A percentile compares a stretch with the other conserved stretches of the same genome.
phyloP scores from a whole-genome alignment of 2,329 filamentous ascomycete species.

The Pseudogymnoascus sp. region DNA sequence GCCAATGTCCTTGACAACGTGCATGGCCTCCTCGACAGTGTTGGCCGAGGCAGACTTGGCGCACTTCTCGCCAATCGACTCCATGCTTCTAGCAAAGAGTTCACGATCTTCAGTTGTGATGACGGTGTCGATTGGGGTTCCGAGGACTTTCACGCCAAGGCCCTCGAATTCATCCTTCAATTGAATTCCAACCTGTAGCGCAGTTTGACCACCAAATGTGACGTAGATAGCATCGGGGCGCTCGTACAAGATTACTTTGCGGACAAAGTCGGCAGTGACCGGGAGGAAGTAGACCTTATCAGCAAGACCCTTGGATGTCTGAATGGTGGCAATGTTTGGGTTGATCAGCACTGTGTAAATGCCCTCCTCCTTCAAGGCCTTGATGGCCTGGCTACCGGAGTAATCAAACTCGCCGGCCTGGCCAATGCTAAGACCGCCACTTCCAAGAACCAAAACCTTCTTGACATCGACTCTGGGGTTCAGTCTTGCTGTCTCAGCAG shows the following conservation, averaged over 20 bases:
- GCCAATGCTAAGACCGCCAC: conserved; percentile 91
- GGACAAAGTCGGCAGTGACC: conserved; percentile 92
- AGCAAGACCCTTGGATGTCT: conserved; percentile 93
- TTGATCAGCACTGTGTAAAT: conserved; percentile 99
- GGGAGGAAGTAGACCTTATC: conserved; percentile 99
- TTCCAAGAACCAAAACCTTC: conserved; percentile 91
- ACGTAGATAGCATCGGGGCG: conserved; percentile 94
- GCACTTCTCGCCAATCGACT: conserved; percentile 95
- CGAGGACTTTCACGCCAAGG: conserved; percentile 87
- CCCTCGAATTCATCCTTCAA: conserved; percentile 94
- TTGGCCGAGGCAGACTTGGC: conserved; percentile 93
- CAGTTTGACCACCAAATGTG: conserved; percentile 96
- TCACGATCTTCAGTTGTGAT: conserved; percentile 98
- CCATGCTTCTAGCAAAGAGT: conserved; percentile 95
- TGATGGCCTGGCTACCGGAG: conserved; percentile 96
- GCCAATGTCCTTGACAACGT: conserved; percentile 82
- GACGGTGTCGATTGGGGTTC: conserved; percentile 95
- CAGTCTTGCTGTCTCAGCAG: conserved; percentile 67
- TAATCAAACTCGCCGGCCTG: conserved; percentile 99
- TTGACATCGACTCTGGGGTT: conserved; percentile 78
- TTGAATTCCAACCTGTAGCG: conserved; percentile 92
- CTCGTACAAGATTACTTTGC: conserved; percentile 94
- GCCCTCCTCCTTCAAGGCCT: conserved; percentile 93
- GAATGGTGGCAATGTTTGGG: conserved; percentile 97
- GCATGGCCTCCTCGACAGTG: conserved; percentile 79